These are phyloP conservation scores for Chytriomyces sp. DNA, from an alignment of 192 early-diverging fungal species.

Conservation along the genomic window DNA sequence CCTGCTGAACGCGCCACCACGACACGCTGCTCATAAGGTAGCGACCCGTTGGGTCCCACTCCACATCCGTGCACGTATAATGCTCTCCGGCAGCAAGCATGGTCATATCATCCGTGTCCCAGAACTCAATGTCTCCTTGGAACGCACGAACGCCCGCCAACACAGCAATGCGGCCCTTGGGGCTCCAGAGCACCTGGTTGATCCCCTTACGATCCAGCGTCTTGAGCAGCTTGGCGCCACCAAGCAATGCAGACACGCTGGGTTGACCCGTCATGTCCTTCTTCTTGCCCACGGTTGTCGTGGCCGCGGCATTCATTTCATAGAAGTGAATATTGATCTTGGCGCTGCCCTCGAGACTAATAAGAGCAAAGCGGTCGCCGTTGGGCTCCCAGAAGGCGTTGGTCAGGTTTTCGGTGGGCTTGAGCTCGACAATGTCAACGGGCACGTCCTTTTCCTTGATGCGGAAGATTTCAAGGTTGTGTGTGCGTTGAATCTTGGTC, in stretches of 20 bases:
- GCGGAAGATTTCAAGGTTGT: slow-evolving; percentile 95
- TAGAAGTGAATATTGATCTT: slow-evolving; percentile 75
- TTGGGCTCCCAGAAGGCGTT: slow-evolving; percentile 97
- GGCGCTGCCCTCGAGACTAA: slow-evolving; percentile 70
- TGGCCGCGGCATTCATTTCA: slow-evolving; percentile 54
- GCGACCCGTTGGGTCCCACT: slow-evolving; percentile 99
- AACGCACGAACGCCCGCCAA: slow-evolving; percentile 79
- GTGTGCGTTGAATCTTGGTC: slow-evolving; percentile 85
- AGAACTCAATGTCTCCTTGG: slow-evolving; percentile 87
- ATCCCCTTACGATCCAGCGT: slow-evolving; percentile 78
- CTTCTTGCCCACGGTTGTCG: slow-evolving; percentile 32
- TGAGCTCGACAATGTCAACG: slow-evolving; percentile 94
- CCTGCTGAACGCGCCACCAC: slow-evolving; percentile 81
- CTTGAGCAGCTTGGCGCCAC: slow-evolving; percentile 80
- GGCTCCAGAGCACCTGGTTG: slow-evolving; percentile 91
- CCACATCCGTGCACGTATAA: slow-evolving; percentile 92
- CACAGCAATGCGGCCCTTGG: slow-evolving; percentile 90
- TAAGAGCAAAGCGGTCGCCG: slow-evolving; percentile 87
- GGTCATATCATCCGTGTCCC: slow-evolving; percentile 74
- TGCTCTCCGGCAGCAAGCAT: slow-evolving; percentile 81
- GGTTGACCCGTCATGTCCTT: slow-evolving; percentile 19
- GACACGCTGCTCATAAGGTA: slow-evolving; percentile 86
- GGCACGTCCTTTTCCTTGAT: slow-evolving; percentile 89
- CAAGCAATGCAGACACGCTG: slow-evolving; percentile 38
- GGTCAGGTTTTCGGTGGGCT: slow-evolving; percentile 65